phyloP scores from a whole-genome alignment of 75 land plant genomes.

The Selaginella tamariscina region DNA sequence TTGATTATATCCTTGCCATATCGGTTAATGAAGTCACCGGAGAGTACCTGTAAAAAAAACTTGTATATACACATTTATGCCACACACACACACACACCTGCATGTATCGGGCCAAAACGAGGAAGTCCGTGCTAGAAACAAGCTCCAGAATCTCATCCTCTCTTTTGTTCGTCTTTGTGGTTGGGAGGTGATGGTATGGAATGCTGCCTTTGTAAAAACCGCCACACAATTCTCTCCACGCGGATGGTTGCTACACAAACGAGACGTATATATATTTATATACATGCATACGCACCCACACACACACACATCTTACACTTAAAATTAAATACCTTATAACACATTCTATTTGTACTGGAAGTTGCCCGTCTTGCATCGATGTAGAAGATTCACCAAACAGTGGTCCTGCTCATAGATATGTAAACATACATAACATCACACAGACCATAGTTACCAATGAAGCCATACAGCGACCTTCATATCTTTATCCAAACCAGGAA shows the following conservation, averaged over 20 bases:
- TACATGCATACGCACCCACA: neutral
- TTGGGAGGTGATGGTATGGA: slow-evolving; percentile 71
- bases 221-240: slow-evolving; percentile 65
- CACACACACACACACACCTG: slow-evolving; percentile 43
- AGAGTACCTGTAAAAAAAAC: slow-evolving; percentile 49
- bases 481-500: slow-evolving; percentile 58
- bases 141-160: slow-evolving; percentile 77
- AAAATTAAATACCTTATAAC: slow-evolving; percentile 57
- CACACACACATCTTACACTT: too few relatives aligned
- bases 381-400: slow-evolving; percentile 75
- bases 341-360: slow-evolving; percentile 71
- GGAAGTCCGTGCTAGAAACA: slow-evolving; percentile 65
- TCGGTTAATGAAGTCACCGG: slow-evolving; percentile 47
- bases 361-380: slow-evolving; percentile 82
- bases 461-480: slow-evolving; percentile 78
- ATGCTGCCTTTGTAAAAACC: slow-evolving; percentile 77
- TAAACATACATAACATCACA: neutral
- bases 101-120: slow-evolving; percentile 96
- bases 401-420: slow-evolving; percentile 57
- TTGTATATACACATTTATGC: neutral
- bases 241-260: slow-evolving; percentile 61
- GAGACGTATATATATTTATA: neutral
- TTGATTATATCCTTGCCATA: slow-evolving; percentile 88
- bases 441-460: slow-evolving; percentile 47
- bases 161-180: slow-evolving; percentile 44